phyloP scores from a whole-genome alignment of 2,329 filamentous ascomycete genomes.

The Aaosphaeria arxii region DNA sequence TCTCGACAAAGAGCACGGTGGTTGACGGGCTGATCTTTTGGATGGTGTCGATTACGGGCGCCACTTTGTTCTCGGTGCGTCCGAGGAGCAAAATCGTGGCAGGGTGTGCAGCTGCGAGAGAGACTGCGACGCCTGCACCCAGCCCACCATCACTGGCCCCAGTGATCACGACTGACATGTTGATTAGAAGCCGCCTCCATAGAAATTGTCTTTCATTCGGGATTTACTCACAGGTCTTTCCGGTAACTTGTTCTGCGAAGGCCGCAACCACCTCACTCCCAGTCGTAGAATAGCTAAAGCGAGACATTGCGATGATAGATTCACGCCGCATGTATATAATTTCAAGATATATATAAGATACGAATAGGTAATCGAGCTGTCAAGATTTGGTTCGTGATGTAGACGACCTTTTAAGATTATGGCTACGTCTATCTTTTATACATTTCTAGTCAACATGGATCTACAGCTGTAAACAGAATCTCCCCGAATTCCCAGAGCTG shows the following conservation, averaged over 20 bases:
- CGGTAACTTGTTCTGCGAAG: neutral
- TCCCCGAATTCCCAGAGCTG: too few relatives aligned
- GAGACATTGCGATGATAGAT: neutral
- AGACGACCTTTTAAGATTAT: too few relatives aligned
- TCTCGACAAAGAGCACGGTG: conserved; percentile 14
- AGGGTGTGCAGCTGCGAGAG: neutral
- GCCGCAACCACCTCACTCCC: neutral
- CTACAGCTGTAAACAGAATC: too few relatives aligned
- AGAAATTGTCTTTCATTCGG: neutral
- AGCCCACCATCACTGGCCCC: neutral
- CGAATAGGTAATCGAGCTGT: too few relatives aligned
- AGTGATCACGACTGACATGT: neutral
- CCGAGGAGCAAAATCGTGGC: neutral
- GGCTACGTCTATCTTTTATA: too few relatives aligned
- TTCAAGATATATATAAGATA: too few relatives aligned
- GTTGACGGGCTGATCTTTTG: conserved; percentile 9
- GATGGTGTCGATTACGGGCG: neutral
- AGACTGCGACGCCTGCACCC: neutral
- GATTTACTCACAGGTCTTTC: neutral
- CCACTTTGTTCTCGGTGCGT: neutral
- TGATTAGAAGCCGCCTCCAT: neutral
- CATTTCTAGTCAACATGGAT: too few relatives aligned
- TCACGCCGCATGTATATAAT: neutral
- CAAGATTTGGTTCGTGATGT: too few relatives aligned
- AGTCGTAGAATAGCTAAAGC: neutral